Evolutionary conservation across 169 alveolate species (phyloP), one percentile per base, ranked within the genome.

Genomic region (Plasmodium gonderi): DNA sequence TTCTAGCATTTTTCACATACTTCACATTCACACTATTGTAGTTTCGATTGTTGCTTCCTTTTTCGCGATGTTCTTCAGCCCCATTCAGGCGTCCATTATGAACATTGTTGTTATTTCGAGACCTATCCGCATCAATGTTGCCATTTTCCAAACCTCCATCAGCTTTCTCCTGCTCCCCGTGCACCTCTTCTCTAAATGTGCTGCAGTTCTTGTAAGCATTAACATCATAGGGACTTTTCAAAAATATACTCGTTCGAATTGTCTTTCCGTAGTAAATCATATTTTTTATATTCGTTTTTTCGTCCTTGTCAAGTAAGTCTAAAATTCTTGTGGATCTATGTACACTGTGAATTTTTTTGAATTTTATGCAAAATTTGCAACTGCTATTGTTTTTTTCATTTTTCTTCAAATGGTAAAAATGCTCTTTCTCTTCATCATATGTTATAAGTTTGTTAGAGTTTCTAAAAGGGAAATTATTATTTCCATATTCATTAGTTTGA

Each of bases 371-470:
- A 65, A 90, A 90, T 40, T 78, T 90, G 74, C 94, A 90, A 33
- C 31, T 87, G 17, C 9, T 38, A 60, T 42, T 65, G 36, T 44
- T 36, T 44, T 90, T 79, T 49, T 90, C 83, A 51, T 60, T 60
- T 26, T 90, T 76, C 54, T 78, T 90, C 51, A 90, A 77, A 78
- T 90, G 94, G 44, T 47, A 20, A 90, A 90, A 90, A 42, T 90
- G 94, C 36, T 90, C 94, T 51, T 90, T 90, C 12, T 90, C 94
- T 67, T 90, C 94, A 45, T 90, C 94, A 68, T 65, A 90, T 12
- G 75, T 12, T 42, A 77, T 26, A 3, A 87, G 38, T 51, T 87
- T 74, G 78, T 60, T 76, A 44, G 47, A 54, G 11, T 79, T 87
- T 36, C 36, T 12, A 51, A 77, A 47, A 14, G 60, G 33, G 74